Evolutionary conservation across 2,329 filamentous ascomycete genomes (phyloP), one percentile per base, ranked within the genome.

Genomic region (Ascochyta lentis): DNA sequence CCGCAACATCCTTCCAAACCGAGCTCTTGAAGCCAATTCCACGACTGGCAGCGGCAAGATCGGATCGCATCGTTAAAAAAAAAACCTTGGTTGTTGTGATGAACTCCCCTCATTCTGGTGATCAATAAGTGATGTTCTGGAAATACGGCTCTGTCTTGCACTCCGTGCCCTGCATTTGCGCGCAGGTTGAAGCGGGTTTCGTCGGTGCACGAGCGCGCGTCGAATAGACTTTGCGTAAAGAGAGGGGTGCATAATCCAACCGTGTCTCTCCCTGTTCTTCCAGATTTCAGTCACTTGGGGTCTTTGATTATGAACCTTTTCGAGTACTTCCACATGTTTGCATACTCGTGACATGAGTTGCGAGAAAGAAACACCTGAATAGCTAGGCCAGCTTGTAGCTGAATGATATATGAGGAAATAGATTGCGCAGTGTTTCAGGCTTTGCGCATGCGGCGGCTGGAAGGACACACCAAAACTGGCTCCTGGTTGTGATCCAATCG

Each of bases 401-500:
- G 22, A 7, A 19, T 27, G n/a, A 23, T 12, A 41, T 41, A 42
- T 23, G 31, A 16, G 7, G 15, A 44, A 39, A 29, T 51, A 48
- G 12, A 56, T 47, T 51, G 29, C 22, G 19, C 22, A 22, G 41
- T 24, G 53, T 50, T 33, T 37, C 46, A 41, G 53, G 37, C 46
- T 56, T 12, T 56, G 16, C 23, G 27, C 13, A n/a, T 37, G 29
- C 34, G 47, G 46, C 31, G 33, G 38, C 47, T 43, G 7, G 33
- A 44, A 42, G 31, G 24, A 22, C 15, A 45, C 13, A 22, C 37
- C 42, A 37, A 50, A 40, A 50, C 53, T 19, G 47, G 23, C 39
- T 48, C 33, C 26, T 42, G 42, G 34, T 47, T 51, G 24, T 56
- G 47, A 56, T 39, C 53, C 53, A 56, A 56, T 56, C 38, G 37